A percentile compares a stretch with the other conserved stretches of the same genome.
Conservation (phyloP, 768 basidiomycete species). For the Hypholoma fasciculare region DNA sequence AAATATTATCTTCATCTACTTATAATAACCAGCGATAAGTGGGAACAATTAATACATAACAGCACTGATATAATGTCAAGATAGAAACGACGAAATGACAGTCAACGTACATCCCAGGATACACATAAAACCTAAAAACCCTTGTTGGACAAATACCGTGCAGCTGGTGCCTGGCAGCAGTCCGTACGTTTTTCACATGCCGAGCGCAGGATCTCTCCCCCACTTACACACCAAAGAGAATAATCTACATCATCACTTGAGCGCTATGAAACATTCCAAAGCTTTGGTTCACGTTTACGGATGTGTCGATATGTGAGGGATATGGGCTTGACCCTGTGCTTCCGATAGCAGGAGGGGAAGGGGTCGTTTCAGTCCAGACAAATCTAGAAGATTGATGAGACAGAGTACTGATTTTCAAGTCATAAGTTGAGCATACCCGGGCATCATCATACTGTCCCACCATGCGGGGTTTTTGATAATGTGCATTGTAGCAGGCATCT, state of each 20-base stretch:
- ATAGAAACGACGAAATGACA: not conserved
- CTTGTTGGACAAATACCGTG: too few species aligned
- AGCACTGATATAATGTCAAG: not conserved
- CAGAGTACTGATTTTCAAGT: not conserved
- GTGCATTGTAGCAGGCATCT: constrained; percentile 72
- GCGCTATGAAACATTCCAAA: constrained; percentile 30
- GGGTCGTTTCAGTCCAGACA: constrained; percentile 37
- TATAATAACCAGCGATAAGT: not conserved
- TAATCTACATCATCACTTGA: constrained; percentile 22
- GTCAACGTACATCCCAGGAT: too few species aligned
- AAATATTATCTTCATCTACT: too few species aligned
- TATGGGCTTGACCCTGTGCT: constrained; percentile 10
- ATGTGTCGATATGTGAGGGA: constrained; percentile 15
- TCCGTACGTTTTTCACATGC: too few species aligned
- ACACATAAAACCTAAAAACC: too few species aligned
- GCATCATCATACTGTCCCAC: constrained; percentile 87
- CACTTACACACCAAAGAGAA: not conserved
- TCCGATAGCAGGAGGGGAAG: constrained; percentile 27
- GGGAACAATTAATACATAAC: not conserved
- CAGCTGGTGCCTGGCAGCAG: too few species aligned
- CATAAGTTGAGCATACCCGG: constrained; percentile 49
- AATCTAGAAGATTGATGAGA: constrained; percentile 21
- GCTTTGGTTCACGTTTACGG: constrained; percentile 10
- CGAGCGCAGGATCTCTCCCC: too few species aligned
- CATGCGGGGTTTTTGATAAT: constrained; percentile 70